Percentiles rank a stretch among this genome's conserved stretches.
Conservation (phyloP, 306 rosid genomes). For the Elaeagnus macrophylla region DNA sequence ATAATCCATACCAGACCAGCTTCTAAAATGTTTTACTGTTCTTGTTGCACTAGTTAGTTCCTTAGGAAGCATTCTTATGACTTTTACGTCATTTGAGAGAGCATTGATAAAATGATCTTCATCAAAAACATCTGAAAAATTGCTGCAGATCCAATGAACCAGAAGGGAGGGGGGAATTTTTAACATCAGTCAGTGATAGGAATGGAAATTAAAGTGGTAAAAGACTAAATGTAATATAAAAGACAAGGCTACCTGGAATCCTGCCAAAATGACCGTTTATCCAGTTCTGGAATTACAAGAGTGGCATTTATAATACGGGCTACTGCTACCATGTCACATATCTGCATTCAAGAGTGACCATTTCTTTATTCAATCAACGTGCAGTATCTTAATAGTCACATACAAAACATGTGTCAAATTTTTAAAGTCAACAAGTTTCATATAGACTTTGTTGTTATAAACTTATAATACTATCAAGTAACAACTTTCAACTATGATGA, state of each 20-base stretch:
- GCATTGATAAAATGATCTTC: slow-evolving; percentile 65
- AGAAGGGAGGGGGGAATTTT: background rate
- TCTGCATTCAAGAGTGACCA: slow-evolving; percentile 41
- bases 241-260: slow-evolving; percentile 58
- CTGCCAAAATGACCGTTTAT: slow-evolving; percentile 79
- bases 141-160: slow-evolving; percentile 44
- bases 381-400: too few relatives aligned
- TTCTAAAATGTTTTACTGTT: slow-evolving; percentile 60
- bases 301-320: slow-evolving; percentile 87
- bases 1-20: slow-evolving; percentile 90
- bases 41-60: slow-evolving; percentile 34
- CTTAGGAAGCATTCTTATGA: slow-evolving; percentile 62
- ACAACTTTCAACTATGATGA: too few relatives aligned
- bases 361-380: slow-evolving; percentile 15
- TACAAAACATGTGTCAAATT: too few relatives aligned
- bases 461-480: too few relatives aligned
- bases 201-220: background rate
- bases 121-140: slow-evolving; percentile 77
- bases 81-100: slow-evolving; percentile 68
- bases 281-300: slow-evolving; percentile 92
- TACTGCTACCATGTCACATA: slow-evolving; percentile 97
- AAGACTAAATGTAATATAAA: slow-evolving; percentile 2
- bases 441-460: too few relatives aligned
- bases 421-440: too few relatives aligned
- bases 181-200: slow-evolving; percentile 11